These are phyloP conservation scores for Colletotrichum sp. DNA, from an alignment of 2,329 filamentous ascomycete species.

Conservation along the genomic window DNA sequence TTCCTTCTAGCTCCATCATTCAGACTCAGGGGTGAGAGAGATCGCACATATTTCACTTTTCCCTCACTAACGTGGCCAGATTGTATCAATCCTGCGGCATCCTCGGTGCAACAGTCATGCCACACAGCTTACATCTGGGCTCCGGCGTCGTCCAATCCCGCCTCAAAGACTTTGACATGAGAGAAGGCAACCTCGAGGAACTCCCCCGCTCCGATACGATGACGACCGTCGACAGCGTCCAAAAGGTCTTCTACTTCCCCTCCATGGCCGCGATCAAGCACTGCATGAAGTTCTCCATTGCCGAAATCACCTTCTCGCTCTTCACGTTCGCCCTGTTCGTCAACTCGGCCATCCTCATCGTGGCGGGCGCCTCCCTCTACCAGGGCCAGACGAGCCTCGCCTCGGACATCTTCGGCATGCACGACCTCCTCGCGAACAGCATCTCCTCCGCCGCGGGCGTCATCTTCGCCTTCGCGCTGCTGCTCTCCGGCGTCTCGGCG, in stretches of 20 bases:
- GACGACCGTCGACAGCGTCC: conserved; percentile 33
- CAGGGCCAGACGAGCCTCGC: conserved; percentile 61
- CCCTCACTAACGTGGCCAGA: background rate
- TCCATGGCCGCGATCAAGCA: conserved; percentile 74
- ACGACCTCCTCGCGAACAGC: conserved; percentile 69
- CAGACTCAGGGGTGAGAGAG: conserved; percentile 54
- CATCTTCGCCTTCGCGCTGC: conserved; percentile 81
- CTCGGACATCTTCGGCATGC: conserved; percentile 84
- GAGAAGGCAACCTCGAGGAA: conserved; percentile 46
- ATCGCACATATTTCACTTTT: background rate
- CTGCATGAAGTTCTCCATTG: conserved; percentile 76
- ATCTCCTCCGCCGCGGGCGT: conserved; percentile 79
- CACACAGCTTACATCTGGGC: conserved; percentile 70
- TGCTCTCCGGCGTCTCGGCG: conserved; percentile 80
- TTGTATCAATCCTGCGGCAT: conserved; percentile 77
- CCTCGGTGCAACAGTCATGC: conserved; percentile 79
- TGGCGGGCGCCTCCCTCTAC: conserved; percentile 81
- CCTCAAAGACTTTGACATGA: conserved; percentile 65
- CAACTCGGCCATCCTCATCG: conserved; percentile 84
- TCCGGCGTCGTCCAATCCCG: conserved; percentile 72
- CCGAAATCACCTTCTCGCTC: conserved; percentile 72
- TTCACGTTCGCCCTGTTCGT: conserved; percentile 86
- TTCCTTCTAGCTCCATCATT: conserved; percentile 65
- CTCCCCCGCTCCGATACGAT: conserved; percentile 36
- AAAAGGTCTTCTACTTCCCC: conserved; percentile 69